Conservation (phyloP, 2,329 filamentous ascomycete genomes). For the Phyllosticta citriasiana region DNA sequence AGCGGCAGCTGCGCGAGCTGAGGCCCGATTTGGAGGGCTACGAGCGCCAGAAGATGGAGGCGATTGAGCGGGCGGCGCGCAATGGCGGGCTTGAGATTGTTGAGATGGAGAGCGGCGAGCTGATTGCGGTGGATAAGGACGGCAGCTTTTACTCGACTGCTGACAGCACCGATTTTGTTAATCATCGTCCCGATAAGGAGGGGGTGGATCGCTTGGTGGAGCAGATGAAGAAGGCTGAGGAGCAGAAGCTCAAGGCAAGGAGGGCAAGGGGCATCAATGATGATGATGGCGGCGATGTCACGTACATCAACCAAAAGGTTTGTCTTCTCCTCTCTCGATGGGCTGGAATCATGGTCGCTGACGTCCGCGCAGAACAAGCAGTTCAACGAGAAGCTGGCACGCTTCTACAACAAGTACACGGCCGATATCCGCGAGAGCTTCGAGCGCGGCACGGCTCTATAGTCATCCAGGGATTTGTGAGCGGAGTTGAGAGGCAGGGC, state of each 20-base stretch:
- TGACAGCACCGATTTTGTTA: conserved; percentile 68
- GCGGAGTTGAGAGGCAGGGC: neutral
- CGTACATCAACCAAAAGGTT: conserved; percentile 95
- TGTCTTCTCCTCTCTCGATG: neutral
- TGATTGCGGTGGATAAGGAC: conserved; percentile 86
- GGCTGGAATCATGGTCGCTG: neutral
- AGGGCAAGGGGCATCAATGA: conserved; percentile 62
- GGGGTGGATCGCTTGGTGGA: conserved; percentile 80
- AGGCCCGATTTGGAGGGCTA: conserved; percentile 74
- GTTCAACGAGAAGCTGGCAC: conserved; percentile 92
- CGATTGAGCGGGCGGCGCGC: conserved; percentile 74
- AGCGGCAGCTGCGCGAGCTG: conserved; percentile 73
- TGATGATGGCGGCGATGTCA: conserved; percentile 80
- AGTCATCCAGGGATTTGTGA: neutral
- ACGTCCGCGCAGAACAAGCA: conserved; percentile 66
- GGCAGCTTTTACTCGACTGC: conserved; percentile 86
- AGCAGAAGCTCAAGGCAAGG: conserved; percentile 74
- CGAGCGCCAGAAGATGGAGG: conserved; percentile 72
- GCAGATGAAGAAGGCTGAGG: conserved; percentile 82
- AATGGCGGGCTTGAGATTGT: conserved; percentile 84
- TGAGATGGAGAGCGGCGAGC: conserved; percentile 87
- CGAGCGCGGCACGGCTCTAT: conserved; percentile 94
- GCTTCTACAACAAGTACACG: conserved; percentile 99
- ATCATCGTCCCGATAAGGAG: conserved; percentile 79
- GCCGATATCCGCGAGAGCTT: conserved; percentile 95